Base-by-base conservation (phyloP, 2,329 filamentous ascomycete genomes). In the Calonectria multiphialidica region DNA sequence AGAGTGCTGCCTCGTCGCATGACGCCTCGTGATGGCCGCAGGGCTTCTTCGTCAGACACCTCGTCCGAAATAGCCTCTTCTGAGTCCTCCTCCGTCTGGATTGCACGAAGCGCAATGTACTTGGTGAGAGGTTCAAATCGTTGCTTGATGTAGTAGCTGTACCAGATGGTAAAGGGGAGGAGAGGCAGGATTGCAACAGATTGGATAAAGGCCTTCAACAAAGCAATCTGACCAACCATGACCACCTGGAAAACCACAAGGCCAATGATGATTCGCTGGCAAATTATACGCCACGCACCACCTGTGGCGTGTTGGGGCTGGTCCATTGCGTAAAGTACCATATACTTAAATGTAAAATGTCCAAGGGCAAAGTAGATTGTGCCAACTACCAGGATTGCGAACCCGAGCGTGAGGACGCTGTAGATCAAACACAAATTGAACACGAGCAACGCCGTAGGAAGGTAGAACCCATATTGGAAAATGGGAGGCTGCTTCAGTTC, bases 401-500 rank as follows among this genome's bases (percentile, higher is more conserved):
- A 97, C 0, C 96, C 97, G 61, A 90, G 89, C 1, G 91, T 92
- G 15, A 98, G 88, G 21, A 98, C 93, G 80, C 95, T 97, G 87
- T 99, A 99, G 8, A 98, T 96, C 47, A 98, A 89, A 80, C 97
- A 98, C 35, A 99, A 93, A 80, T 98, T 97, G 84, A 98, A 96
- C 18, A 98, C 92, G 13, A 99, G 90, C 69, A 99, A 90, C 0
- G 96, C 95, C 25, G 97, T 97, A 0, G 97, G 97, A 8, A 99
- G 90, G 79, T 95, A 98, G 84, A 98, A 98, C 25, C 97, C 97
- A 79, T 99, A 99, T 82, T 94, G 96, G 84, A 99, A 99, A 12
- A 93, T 88, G 0, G 95, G 94, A 1, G 97, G 96, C 72, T 94
- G 90, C 21, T 93, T 90, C 21, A 98, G 88, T 81, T 97, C 93